Base-by-base conservation (phyloP, 495 filamentous ascomycete genomes). In the Achaetomiella virescens region DNA sequence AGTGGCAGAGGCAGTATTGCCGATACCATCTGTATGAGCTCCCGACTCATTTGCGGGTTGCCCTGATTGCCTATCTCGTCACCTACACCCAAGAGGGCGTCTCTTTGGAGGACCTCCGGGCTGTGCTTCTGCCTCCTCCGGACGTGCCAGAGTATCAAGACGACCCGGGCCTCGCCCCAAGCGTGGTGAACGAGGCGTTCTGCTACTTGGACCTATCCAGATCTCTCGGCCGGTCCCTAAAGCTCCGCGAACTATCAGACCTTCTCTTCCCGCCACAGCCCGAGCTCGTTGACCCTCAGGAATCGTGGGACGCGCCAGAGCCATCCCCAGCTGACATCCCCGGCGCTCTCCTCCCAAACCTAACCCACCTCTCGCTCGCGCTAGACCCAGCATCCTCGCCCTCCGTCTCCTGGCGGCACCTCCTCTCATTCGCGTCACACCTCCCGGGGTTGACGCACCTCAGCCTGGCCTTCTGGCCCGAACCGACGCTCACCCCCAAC, bases 401-500 rank as follows among this genome's bases (percentile, higher is more conserved):
- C 14, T 15, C 59, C 9, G 78, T 79, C 9, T 87, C 81, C 25
- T 93, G 89, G 89, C 76, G 78, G 14, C 75, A 81, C 7, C 78
- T 93, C 21, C 72, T 92, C 12, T 56, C 72, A 5, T 68, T 91
- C n/a, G 72, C 84, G 0, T 69, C 77, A 0, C 81, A 82, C 46
- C 66, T 89, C 0, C 74, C 82, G 0, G 82, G 73, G 0, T 72
- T 93, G 36, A 91, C 89, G 0, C 86, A 93, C 57, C 78, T 95
- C 3, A 89, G 84, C 25, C 72, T 95, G 5, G 85, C 88, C 1
- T 81, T 86, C 66, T 96, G 91, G 91, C 89, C 91, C 2, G 72
- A 78, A 18, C 90, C 90, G 0, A 79, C 77, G 0, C 66, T 87
- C 1, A 86, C 81, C 6, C 86, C 87, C 6, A 82, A 85, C 54